These are phyloP conservation scores for Pholiota microspora DNA, from an alignment of 768 basidiomycete species.

Conservation along the genomic window DNA sequence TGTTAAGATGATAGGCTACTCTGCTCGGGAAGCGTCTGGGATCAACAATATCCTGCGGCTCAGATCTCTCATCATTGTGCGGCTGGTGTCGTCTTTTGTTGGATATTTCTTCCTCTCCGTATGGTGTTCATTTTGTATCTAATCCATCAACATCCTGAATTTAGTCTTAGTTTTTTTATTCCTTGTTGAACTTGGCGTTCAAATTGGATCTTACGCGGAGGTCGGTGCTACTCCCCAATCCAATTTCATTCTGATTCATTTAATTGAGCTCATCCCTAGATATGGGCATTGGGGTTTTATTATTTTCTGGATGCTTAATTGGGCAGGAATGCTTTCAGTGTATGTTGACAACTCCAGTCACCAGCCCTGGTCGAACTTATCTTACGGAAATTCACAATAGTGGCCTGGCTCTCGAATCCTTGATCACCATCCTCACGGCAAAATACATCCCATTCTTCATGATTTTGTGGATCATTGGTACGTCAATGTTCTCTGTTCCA, in stretches of 20 bases:
- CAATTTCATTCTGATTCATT: neutral
- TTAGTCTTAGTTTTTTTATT: conserved; percentile 51
- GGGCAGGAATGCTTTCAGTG: conserved; percentile 60
- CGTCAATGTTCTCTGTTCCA: conserved; percentile 7
- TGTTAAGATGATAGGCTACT: conserved; percentile 30
- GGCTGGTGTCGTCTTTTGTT: conserved; percentile 29
- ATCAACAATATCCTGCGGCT: conserved; percentile 29
- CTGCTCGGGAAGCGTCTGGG: conserved; percentile 38
- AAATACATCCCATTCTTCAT: conserved; percentile 64
- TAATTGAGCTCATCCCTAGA: conserved; percentile 21
- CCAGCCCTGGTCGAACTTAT: neutral
- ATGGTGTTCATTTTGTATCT: conserved; percentile 8
- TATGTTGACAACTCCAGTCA: conserved; percentile 24
- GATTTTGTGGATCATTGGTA: conserved; percentile 67
- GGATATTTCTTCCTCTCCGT: conserved; percentile 40
- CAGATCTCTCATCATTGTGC: conserved; percentile 31
- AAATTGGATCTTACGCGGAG: conserved; percentile 51
- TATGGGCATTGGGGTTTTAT: conserved; percentile 56
- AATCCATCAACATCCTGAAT: neutral
- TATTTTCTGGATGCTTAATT: conserved; percentile 73
- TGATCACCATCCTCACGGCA: conserved; percentile 57
- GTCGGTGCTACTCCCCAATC: conserved; percentile 26
- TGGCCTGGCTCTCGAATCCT: conserved; percentile 61
- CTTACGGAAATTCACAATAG: conserved; percentile 27
- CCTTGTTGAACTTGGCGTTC: conserved; percentile 60